phyloP scores from a whole-genome alignment of 768 basidiomycete species.

The Tricholomella constricta region DNA sequence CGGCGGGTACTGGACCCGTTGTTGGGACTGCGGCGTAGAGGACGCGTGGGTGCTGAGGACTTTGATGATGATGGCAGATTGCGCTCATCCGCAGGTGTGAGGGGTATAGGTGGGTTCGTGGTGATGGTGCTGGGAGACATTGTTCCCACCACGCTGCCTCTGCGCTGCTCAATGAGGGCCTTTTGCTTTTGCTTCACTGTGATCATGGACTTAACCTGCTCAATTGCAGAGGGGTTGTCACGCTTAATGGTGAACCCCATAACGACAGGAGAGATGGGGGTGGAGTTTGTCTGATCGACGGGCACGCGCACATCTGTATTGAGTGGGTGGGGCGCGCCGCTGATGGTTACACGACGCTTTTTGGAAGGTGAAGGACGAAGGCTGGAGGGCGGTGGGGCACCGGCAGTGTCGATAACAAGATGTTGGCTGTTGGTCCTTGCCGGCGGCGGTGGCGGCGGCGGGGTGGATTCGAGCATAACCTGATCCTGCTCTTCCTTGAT shows the following conservation, averaged over 20 bases:
- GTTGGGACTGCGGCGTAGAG: slow-evolving; percentile 41
- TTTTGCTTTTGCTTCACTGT: slow-evolving; percentile 72
- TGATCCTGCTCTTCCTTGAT: slow-evolving; percentile 69
- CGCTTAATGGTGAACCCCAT: slow-evolving; percentile 59
- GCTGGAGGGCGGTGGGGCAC: slow-evolving; percentile 43
- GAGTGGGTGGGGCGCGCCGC: slow-evolving; percentile 56
- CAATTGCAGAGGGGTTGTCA: slow-evolving; percentile 59
- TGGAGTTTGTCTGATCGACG: slow-evolving; percentile 46
- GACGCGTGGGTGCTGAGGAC: slow-evolving; percentile 24
- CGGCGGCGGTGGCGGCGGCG: slow-evolving; percentile 33
- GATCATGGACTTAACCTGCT: slow-evolving; percentile 65
- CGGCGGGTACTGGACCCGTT: slow-evolving; percentile 31
- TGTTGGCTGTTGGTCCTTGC: slow-evolving; percentile 20
- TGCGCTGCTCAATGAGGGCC: slow-evolving; percentile 67
- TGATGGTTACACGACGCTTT: slow-evolving; percentile 73
- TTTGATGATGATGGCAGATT: slow-evolving; percentile 25
- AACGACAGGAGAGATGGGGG: slow-evolving; percentile 68
- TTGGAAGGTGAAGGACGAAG: slow-evolving; percentile 51
- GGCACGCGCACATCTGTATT: slow-evolving; percentile 52
- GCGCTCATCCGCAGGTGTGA: slow-evolving; percentile 30
- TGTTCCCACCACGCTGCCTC: slow-evolving; percentile 55
- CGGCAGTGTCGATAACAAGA: slow-evolving; percentile 21
- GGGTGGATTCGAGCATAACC: slow-evolving; percentile 42
- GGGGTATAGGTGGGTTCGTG: slow-evolving; percentile 25
- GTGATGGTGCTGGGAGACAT: slow-evolving; percentile 32